These are phyloP conservation scores for Medicago ruthenica DNA, from an alignment of 306 rosid species.

Conservation along the genomic window DNA sequence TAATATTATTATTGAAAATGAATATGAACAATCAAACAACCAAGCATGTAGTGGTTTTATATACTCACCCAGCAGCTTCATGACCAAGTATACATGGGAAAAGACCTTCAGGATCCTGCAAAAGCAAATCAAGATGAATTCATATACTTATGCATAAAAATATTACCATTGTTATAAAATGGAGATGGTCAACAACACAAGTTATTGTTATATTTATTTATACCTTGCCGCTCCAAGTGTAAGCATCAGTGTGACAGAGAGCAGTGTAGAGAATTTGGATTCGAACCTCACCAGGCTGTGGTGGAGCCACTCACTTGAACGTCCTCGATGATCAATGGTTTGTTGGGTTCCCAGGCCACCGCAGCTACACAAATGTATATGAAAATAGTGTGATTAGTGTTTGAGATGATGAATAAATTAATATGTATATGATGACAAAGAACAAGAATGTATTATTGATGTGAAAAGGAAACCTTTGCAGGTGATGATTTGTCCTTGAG, in stretches of 20 bases:
- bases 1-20: too few relatives aligned
- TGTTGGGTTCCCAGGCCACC: constrained; percentile 99
- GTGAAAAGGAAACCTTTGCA: constrained; percentile 73
- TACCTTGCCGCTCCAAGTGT: constrained; percentile 98
- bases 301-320: constrained; percentile 94
- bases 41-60: neutral
- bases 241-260: constrained; percentile 93
- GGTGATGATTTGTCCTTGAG: constrained; percentile 87
- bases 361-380: constrained; percentile 55
- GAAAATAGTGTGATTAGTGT: neutral
- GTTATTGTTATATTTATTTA: neutral
- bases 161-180: too few relatives aligned
- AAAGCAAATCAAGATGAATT: constrained; percentile 24
- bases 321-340: constrained; percentile 80
- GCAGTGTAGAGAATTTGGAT: constrained; percentile 82
- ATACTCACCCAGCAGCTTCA: constrained; percentile 79
- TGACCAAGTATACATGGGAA: constrained; percentile 96
- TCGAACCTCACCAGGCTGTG: constrained; percentile 87
- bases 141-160: too few relatives aligned
- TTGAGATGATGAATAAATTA: neutral
- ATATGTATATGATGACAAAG: neutral
- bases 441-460: too few relatives aligned
- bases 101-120: constrained; percentile 95
- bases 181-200: too few relatives aligned
- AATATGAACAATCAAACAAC: too few relatives aligned